phyloP scores from a whole-genome alignment of 176 grass and related monocot species.

The Oryza longistaminata region DNA sequence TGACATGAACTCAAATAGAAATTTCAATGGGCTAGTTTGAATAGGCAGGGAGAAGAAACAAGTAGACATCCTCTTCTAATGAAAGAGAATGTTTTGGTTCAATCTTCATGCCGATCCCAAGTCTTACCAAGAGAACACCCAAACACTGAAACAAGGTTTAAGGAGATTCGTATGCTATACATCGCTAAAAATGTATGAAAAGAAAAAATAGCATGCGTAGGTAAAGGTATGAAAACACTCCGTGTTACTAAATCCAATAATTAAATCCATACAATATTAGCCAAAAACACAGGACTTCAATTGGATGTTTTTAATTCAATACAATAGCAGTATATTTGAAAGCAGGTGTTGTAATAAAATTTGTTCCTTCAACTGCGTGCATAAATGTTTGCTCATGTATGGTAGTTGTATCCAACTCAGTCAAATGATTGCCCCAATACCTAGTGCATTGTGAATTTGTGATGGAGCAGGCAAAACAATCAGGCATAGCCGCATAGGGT shows the following conservation, averaged over 20 bases:
- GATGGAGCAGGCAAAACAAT: background rate
- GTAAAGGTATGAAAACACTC: no score
- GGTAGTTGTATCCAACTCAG: background rate
- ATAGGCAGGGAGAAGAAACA: background rate
- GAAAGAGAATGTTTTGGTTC: background rate
- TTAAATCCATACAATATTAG: background rate
- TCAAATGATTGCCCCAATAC: background rate
- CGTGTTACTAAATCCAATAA: no score
- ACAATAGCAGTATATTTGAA: background rate
- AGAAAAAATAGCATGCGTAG: no score
- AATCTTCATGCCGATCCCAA: background rate
- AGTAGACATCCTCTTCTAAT: background rate
- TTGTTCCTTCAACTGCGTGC: background rate
- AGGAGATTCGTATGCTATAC: background rate
- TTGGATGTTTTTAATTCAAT: background rate
- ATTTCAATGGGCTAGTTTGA: background rate
- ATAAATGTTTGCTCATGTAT: background rate
- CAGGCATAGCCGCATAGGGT: background rate
- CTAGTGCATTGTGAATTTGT: background rate
- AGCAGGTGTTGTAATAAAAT: background rate
- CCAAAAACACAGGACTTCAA: background rate
- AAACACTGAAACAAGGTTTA: background rate
- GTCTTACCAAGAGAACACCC: background rate
- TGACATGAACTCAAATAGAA: background rate
- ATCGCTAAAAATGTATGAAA: background rate